Conservation (phyloP, 352 stramenopile genomes). For the Phytophthora tubulina region DNA sequence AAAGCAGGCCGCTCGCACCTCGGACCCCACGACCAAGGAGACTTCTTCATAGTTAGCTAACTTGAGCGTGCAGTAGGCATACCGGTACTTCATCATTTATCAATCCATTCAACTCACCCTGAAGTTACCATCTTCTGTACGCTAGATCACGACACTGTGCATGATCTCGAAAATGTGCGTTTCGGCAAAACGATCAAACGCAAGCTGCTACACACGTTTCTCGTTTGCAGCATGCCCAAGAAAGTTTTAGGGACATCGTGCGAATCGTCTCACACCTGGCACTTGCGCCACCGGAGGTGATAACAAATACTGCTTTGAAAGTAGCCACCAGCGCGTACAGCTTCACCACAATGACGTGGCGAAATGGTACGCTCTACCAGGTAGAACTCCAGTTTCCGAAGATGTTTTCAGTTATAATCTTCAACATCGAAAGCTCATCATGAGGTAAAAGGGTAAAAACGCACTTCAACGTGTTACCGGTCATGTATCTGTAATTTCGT, state of each 20-base stretch:
- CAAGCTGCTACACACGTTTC: conserved; percentile 4
- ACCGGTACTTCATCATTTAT: conserved; percentile 25
- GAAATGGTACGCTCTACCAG: no score
- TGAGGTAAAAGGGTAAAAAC: no score
- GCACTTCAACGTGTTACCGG: neutral
- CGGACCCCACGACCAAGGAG: conserved; percentile 9
- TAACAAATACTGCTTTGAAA: no score
- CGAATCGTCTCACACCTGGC: neutral
- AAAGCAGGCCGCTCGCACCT: conserved; percentile 24
- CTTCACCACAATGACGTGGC: no score
- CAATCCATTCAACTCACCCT: conserved; percentile 13
- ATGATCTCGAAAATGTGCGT: no score
- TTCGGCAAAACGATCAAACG: neutral
- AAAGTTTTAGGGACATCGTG: neutral
- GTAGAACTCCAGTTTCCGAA: no score
- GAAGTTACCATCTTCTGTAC: neutral
- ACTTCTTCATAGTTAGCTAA: conserved; percentile 9
- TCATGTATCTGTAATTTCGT: conserved; percentile 1
- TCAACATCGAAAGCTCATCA: no score
- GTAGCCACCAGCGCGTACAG: no score
- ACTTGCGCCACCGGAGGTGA: neutral
- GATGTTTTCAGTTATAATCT: no score
- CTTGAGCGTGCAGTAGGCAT: neutral
- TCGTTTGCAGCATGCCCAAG: conserved; percentile 3
- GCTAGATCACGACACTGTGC: neutral